Evolutionary conservation across 2,329 filamentous ascomycete species (phyloP).

Genomic region (Colletotrichum brevisporum): DNA sequence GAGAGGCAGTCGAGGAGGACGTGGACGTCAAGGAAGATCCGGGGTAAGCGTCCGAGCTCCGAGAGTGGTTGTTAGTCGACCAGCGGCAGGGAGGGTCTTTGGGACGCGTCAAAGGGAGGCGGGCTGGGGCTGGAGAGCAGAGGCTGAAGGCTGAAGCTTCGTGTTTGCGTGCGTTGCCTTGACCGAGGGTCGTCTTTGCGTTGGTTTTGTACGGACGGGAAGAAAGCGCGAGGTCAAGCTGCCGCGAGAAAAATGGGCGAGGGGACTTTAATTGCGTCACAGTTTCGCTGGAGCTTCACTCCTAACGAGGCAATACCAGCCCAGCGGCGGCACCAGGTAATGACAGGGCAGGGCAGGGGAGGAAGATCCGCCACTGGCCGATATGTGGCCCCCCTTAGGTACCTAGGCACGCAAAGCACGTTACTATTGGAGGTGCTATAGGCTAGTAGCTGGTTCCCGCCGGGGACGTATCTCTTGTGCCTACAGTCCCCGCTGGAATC

Average conservation of each 20-base stretch:
- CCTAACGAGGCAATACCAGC: constrained; percentile 1
- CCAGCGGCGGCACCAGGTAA: too few species aligned
- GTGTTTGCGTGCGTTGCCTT: not conserved
- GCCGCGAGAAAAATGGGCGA: constrained; percentile 21
- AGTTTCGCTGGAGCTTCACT: constrained; percentile 14
- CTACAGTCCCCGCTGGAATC: not conserved
- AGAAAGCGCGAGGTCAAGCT: constrained; percentile 6
- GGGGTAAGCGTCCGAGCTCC: constrained; percentile 13
- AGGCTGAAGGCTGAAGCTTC: not conserved
- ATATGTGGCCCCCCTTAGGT: constrained; percentile 11
- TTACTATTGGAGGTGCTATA: too few species aligned
- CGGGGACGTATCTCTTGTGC: too few species aligned
- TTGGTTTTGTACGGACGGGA: constrained; percentile 22
- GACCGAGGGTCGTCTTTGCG: constrained; percentile 3
- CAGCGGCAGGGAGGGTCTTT: not conserved
- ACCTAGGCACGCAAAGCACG: not conserved
- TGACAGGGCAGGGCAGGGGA: not conserved
- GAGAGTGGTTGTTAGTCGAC: not conserved
- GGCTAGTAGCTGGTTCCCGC: too few species aligned
- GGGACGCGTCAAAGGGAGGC: not conserved
- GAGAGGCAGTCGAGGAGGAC: constrained; percentile 2
- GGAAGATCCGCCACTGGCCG: constrained; percentile 35
- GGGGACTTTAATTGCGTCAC: constrained; percentile 40
- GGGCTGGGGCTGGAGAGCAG: not conserved
- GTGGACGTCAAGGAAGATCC: not conserved